A percentile compares a stretch with the other conserved stretches of the same genome.
Evolutionary conservation across 2,329 filamentous ascomycete genomes (phyloP).

Genomic region (Hymenoscyphus occultus): DNA sequence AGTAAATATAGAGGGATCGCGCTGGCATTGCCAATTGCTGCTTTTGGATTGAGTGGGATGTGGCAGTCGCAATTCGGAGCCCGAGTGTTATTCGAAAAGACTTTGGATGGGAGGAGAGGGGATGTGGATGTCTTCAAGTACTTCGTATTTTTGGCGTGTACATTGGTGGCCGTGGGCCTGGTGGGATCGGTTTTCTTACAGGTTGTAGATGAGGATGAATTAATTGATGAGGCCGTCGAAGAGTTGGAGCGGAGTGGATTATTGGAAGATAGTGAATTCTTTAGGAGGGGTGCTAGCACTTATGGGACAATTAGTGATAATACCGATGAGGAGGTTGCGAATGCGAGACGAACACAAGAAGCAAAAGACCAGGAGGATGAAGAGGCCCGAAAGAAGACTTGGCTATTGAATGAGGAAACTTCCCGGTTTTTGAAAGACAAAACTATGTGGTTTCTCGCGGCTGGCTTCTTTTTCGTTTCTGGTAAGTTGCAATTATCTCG

Average conservation of each 20-base stretch:
- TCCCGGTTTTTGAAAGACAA: slow-evolving; percentile 77
- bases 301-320: slow-evolving; percentile 58
- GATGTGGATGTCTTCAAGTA: slow-evolving; percentile 77
- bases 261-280: slow-evolving; percentile 71
- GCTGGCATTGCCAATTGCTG: slow-evolving; percentile 84
- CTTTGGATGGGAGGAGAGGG: slow-evolving; percentile 59
- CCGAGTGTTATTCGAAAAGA: slow-evolving; percentile 68
- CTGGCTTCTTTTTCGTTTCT: slow-evolving; percentile 81
- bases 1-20: slow-evolving; percentile 86
- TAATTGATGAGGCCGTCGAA: slow-evolving; percentile 87
- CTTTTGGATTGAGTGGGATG: slow-evolving; percentile 91
- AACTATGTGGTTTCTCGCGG: slow-evolving; percentile 94
- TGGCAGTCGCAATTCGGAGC: slow-evolving; percentile 90
- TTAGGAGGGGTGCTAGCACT: slow-evolving; percentile 53
- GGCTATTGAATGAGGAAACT: slow-evolving; percentile 89
- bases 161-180: slow-evolving; percentile 69
- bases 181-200: slow-evolving; percentile 71
- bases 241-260: slow-evolving; percentile 87
- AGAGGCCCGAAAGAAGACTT: slow-evolving; percentile 72
- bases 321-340: slow-evolving; percentile 44
- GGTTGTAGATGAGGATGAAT: slow-evolving; percentile 78
- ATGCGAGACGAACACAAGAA: slow-evolving; percentile 32
- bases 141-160: slow-evolving; percentile 77
- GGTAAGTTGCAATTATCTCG: slow-evolving; percentile 20
- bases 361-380: slow-evolving; percentile 41